Base-by-base conservation (phyloP, 345 rosid genomes). In the Salix viminalis region DNA sequence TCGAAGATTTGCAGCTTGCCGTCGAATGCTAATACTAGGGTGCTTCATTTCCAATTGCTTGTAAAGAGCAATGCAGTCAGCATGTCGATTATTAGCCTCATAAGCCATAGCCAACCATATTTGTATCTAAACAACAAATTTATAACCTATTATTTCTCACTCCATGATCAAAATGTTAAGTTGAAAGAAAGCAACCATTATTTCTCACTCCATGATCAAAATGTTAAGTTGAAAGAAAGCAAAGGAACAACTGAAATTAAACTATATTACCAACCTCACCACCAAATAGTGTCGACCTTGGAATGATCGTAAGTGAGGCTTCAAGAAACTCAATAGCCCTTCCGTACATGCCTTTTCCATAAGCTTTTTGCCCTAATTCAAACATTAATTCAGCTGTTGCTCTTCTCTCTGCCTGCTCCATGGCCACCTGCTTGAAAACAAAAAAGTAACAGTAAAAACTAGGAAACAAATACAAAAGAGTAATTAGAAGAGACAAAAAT, bases 91-190 rank as follows among this genome's bases (percentile, higher is more conserved):
- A 80, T 90, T 93, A 67, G 99, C 98, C 83, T 93, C 99, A 68
- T 95, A 95, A 65, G 98, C 99, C 99, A 95, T 93, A 36, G 96
- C 99, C 68, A 95, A 84, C 99, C 99, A 95, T 83, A 95, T 91
- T 84, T 95, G 99, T 81, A 95, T 93, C 98, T 95, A 89, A 77
- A 21, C 66, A 65, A 71, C 42, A 79, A 74, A 60, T 77, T 72
- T 24, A 65, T 61, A 67, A 48, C 24, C 2, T 58, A 65, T n/a
- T 62, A 4, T 4, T 30, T 30, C 32, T 30, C 28, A 28, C 28
- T 28, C 28, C 28, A 28, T 28, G 28, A 28, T 28, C 28, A 28
- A 28, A 28, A 28, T 28, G 28, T 28, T 28, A 28, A 28, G 28
- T 1, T 28, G 28, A 28, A 28, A 28, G 28, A 28, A 28, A 28